Evolutionary conservation across 208 protist genomes (phyloP).

Genomic region (Acanthamoeba rhysodes): DNA sequence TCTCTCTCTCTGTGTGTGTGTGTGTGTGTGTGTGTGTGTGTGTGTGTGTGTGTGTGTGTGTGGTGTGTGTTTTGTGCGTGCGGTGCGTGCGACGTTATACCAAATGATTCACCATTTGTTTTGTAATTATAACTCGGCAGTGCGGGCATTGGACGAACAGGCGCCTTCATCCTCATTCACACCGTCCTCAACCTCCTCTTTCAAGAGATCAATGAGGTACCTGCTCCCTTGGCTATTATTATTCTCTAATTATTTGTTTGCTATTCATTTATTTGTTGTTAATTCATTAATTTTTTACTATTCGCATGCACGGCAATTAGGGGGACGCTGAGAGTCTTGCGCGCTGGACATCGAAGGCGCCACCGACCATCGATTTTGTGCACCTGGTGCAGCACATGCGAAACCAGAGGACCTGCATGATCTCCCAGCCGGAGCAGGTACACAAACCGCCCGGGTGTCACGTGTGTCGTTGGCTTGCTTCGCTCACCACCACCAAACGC

Average conservation of each 20-base stretch:
- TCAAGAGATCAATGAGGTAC: neutral
- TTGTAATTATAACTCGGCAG: neutral
- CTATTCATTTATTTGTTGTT: neutral
- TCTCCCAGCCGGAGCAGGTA: slow-evolving; percentile 36
- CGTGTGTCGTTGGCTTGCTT: neutral
- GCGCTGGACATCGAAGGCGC: neutral
- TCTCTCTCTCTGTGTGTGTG: neutral
- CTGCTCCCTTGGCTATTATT: no score
- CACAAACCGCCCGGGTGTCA: neutral
- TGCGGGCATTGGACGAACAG: slow-evolving; percentile 56
- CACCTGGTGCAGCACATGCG: slow-evolving; percentile 64
- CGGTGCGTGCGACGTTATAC: neutral
- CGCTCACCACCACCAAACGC: neutral
- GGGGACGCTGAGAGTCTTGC: neutral
- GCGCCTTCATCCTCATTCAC: slow-evolving; percentile 50
- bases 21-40: neutral
- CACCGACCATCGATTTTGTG: slow-evolving; percentile 55
- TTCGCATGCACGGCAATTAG: neutral
- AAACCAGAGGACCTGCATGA: slow-evolving; percentile 50
- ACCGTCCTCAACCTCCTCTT: slow-evolving; percentile 3
- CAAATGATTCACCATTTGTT: neutral
- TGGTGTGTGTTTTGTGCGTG: neutral
- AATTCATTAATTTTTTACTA: neutral
- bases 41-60: neutral
- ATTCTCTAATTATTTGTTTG: neutral